These are phyloP conservation scores for Xylariaceae sp. DNA, from an alignment of 2,329 filamentous ascomycete genomes.

Conservation along the genomic window DNA sequence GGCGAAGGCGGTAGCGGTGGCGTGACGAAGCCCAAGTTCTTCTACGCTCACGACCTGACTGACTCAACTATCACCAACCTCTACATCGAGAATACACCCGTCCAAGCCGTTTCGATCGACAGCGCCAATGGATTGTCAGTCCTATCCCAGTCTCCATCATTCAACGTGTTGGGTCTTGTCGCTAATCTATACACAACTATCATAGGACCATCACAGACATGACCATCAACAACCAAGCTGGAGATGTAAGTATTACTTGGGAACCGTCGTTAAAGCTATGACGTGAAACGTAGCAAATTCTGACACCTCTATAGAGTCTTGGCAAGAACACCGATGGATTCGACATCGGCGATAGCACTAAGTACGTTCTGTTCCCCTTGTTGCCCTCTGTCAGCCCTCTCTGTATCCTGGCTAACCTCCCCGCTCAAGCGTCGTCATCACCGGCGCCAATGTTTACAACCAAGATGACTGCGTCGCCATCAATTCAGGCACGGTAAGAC, in stretches of 20 bases:
- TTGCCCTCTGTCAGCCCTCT: not conserved
- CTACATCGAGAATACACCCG: constrained; percentile 52
- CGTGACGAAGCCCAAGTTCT: constrained; percentile 61
- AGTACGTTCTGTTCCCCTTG: not conserved
- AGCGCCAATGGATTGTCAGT: constrained; percentile 40
- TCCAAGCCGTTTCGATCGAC: constrained; percentile 41
- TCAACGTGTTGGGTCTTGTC: too few species aligned
- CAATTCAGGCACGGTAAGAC: constrained; percentile 47
- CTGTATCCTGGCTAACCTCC: constrained; percentile 10
- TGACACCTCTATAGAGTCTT: constrained; percentile 21
- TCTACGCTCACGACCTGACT: constrained; percentile 49
- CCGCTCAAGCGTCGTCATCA: constrained; percentile 46
- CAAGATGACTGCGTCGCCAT: constrained; percentile 59
- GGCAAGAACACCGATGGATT: constrained; percentile 55
- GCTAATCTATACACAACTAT: too few species aligned
- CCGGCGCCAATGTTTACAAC: constrained; percentile 49
- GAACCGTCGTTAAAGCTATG: not conserved
- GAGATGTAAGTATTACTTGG: constrained; percentile 32
- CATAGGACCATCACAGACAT: constrained; percentile 40
- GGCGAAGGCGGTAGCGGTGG: constrained; percentile 56
- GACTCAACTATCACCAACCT: constrained; percentile 45
- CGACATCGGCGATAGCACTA: constrained; percentile 37
- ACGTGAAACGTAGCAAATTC: not conserved
- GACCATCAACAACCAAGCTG: constrained; percentile 55
- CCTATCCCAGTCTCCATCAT: constrained; percentile 22